Evolutionary conservation across 345 rosid genomes (phyloP).

Genomic region (Microcos paniculata): DNA sequence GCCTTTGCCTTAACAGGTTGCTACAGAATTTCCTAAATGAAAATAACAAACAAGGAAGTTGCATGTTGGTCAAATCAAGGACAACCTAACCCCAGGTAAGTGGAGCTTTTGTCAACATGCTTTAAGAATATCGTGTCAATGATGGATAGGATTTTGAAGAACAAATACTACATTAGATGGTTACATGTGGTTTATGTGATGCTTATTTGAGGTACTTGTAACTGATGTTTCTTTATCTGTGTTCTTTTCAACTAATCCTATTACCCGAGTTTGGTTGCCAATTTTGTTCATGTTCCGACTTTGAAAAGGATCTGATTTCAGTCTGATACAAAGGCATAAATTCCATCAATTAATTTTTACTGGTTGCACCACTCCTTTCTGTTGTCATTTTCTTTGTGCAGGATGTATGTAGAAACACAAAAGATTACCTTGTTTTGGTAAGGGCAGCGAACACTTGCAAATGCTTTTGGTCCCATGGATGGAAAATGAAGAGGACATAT

Average conservation of each 20-base stretch:
- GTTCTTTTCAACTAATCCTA: neutral
- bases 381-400: neutral
- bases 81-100: neutral
- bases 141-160: neutral
- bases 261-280: neutral
- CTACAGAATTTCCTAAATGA: neutral
- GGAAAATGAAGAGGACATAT: conserved; percentile 6
- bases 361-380: neutral
- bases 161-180: neutral
- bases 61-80: conserved; percentile 8
- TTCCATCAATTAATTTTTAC: neutral
- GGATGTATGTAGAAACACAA: neutral
- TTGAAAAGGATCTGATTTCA: neutral
- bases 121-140: neutral
- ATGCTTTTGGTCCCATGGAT: neutral
- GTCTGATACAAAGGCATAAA: neutral
- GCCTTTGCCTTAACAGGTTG: neutral
- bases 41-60: neutral
- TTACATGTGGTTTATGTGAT: neutral
- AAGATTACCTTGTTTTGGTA: neutral
- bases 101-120: neutral
- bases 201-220: neutral
- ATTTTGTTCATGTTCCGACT: neutral
- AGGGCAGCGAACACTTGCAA: conserved; percentile 6
- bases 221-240: neutral